Percentiles rank a stretch among this genome's conserved stretches.
Evolutionary conservation across 2,329 filamentous ascomycete genomes (phyloP).

Genomic region (Paramyrothecium roridum): DNA sequence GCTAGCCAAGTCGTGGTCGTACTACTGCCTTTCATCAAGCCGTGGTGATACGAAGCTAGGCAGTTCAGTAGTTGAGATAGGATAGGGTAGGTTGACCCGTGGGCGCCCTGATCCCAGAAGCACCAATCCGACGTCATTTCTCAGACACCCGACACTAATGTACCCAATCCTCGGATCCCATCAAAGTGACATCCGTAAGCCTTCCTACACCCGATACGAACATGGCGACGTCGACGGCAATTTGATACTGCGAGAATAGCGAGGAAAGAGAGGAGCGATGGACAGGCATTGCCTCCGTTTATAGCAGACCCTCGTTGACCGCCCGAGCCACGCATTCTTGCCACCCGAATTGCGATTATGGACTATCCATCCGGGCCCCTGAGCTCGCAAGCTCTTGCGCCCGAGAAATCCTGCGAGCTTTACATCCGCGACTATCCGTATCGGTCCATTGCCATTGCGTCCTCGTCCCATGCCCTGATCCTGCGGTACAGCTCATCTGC

Average conservation of each 20-base stretch:
- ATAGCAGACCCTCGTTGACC: neutral
- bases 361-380: slow-evolving; percentile 43
- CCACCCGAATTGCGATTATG: slow-evolving; percentile 33
- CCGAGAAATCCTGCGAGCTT: slow-evolving; percentile 68
- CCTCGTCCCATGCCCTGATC: slow-evolving; percentile 74
- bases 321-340: slow-evolving; percentile 6
- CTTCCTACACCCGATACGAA: neutral
- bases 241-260: neutral
- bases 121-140: slow-evolving; percentile 2
- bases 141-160: no score
- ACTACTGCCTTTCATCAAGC: no score
- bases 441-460: slow-evolving; percentile 83
- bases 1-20: no score
- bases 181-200: no score
- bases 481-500: slow-evolving; percentile 73
- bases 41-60: no score
- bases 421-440: slow-evolving; percentile 83
- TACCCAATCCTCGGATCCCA: no score
- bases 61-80: no score
- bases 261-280: slow-evolving; percentile 9
- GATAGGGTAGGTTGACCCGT: no score
- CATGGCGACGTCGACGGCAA: neutral
- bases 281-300: slow-evolving; percentile 10
- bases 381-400: slow-evolving; percentile 43
- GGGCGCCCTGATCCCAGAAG: slow-evolving; percentile 1